These are phyloP conservation scores for Fagus sylvatica DNA, from an alignment of 306 rosid species.

Conservation along the genomic window DNA sequence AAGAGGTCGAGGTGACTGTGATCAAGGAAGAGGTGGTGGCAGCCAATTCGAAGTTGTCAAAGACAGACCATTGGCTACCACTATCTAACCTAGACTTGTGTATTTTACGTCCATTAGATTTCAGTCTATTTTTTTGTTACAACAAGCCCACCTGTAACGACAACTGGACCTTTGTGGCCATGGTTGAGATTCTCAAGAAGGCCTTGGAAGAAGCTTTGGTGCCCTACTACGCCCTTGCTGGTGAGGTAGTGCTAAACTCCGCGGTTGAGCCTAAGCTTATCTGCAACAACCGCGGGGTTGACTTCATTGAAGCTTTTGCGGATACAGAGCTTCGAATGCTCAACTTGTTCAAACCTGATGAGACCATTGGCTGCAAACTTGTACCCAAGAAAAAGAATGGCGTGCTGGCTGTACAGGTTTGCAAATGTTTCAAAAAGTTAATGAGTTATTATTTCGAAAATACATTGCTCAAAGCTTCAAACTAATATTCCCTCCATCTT, in stretches of 20 bases:
- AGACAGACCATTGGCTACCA: slow-evolving; percentile 65
- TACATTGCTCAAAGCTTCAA: no score
- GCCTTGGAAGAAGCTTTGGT: slow-evolving; percentile 50
- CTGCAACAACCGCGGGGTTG: no score
- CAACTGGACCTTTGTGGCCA: slow-evolving; percentile 18
- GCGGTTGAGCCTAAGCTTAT: no score
- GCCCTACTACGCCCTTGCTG: slow-evolving; percentile 56
- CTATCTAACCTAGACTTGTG: slow-evolving; percentile 75
- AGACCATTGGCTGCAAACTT: no score
- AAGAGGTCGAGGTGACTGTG: slow-evolving; percentile 28
- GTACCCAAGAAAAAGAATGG: no score
- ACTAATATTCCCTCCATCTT: no score
- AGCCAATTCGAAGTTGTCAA: slow-evolving; percentile 45
- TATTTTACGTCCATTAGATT: slow-evolving; percentile 54
- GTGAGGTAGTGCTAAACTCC: slow-evolving; percentile 64
- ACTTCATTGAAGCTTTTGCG: no score
- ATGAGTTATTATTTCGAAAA: no score
- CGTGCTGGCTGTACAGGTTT: no score
- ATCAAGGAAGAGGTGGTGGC: slow-evolving; percentile 60
- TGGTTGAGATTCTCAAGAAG: slow-evolving; percentile 46
- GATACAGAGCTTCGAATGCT: no score
- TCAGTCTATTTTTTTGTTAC: slow-evolving; percentile 69
- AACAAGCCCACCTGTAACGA: slow-evolving; percentile 16
- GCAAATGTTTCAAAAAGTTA: no score
- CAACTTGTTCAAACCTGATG: no score